Base-by-base conservation (phyloP, 805 yeast species). In the Grigorovia yakushimaensis region DNA sequence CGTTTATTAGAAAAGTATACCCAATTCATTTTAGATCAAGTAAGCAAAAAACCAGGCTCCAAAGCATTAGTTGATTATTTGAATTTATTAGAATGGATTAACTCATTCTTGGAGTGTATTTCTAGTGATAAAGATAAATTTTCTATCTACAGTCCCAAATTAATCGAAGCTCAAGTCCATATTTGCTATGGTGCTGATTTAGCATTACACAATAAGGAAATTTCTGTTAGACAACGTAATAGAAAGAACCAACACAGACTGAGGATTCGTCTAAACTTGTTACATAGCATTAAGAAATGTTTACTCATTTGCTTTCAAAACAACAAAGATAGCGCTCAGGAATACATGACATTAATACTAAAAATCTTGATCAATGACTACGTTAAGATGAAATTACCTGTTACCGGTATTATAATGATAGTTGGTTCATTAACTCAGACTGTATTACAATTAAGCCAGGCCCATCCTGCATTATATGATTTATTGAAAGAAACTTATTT, bases 51-150 rank as follows among this genome's bases (percentile, higher is more conserved):
- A 19, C 62, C 65, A 2, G 65, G 62, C 27, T 55, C 72, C n/a
- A 68, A 74, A 49, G 84, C 91, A 1, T 60, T 74, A 5, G 67
- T 77, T 2, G 86, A 79, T 60, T 67, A 80, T 50, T 59, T 79
- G 52, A 73, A 81, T 24, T 62, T 84, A 22, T 65, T 84, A 39
- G 70, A 71, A 17, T 84, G 89, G 88, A 63, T 71, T 42, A 70
- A 72, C 44, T 59, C 60, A 43, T 56, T 77, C 60, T 41, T 67
- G 4, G 54, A 51, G 22, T 51, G 60, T 40, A 17, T 47, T 44
- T 47, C 56, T 19, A 47, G 58, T 5, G 54, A 57, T 24, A 42
- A 56, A 3, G 56, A 51, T 1, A 36, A 54, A 19, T 65, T 69
- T 41, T 55, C 60, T 17, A 33, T 58, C 59, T 30, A 60, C 55